These are phyloP conservation scores for Sindora glabra DNA, from an alignment of 306 rosid genomes.

Conservation along the genomic window DNA sequence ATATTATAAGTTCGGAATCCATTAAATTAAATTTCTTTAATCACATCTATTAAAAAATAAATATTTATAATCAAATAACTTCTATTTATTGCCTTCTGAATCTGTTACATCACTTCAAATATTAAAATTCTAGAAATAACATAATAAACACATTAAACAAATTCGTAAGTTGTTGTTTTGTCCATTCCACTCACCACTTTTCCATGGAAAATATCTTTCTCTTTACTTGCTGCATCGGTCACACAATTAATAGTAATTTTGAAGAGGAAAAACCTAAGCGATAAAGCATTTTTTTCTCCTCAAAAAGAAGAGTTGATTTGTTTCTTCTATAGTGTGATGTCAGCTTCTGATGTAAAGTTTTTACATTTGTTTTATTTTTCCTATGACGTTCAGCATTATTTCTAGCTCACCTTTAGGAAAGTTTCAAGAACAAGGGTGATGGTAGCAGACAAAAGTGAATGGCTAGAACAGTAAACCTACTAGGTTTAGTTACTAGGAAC, in stretches of 20 bases:
- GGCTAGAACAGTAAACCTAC: no score
- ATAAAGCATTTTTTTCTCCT: not conserved
- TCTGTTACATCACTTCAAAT: no score
- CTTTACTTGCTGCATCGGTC: not conserved
- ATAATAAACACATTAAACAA: no score
- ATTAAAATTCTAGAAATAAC: no score
- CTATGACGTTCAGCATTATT: not conserved
- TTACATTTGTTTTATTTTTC: not conserved
- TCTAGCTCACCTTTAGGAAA: not conserved
- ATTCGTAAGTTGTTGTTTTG: no score
- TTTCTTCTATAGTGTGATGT: not conserved
- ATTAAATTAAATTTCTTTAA: no score
- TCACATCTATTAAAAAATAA: no score
- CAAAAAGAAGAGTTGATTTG: not conserved
- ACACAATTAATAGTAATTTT: not conserved
- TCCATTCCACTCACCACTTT: no score
- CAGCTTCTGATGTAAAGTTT: not conserved
- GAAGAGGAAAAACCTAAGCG: not conserved
- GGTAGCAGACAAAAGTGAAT: slow-evolving; percentile 10
- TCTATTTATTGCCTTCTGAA: no score
- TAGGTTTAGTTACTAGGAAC: no score
- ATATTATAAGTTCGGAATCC: no score
- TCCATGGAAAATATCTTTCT: slow-evolving; percentile 5
- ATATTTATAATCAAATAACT: no score
- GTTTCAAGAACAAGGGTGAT: not conserved